These are phyloP conservation scores for Jacaranda copaia DNA, from an alignment of 257 asterid genomes.

Conservation along the genomic window DNA sequence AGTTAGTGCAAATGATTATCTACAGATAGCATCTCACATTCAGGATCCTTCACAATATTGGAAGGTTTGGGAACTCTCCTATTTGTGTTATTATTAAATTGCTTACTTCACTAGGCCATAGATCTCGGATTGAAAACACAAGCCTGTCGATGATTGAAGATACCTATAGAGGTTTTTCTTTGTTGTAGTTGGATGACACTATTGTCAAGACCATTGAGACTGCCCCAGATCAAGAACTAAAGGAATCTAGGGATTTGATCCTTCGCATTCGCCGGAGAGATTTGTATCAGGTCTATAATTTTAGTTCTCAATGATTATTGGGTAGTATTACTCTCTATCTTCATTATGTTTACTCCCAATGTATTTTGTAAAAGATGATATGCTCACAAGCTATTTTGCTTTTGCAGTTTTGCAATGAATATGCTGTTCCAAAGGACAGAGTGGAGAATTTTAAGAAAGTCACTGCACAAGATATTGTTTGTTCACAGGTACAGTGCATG, in stretches of 20 bases:
- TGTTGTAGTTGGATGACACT: slow-evolving; percentile 82
- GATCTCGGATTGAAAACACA: too few species aligned
- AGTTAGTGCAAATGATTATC: slow-evolving; percentile 75
- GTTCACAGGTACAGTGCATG: slow-evolving; percentile 76
- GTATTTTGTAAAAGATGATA: slow-evolving; percentile 13
- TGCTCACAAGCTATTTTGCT: slow-evolving; percentile 41
- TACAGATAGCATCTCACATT: slow-evolving; percentile 77
- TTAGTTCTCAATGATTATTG: background rate
- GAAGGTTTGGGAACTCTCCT: slow-evolving; percentile 68
- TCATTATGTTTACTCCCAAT: background rate
- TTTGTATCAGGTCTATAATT: slow-evolving; percentile 73
- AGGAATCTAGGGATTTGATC: slow-evolving; percentile 85
- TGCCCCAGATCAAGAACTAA: slow-evolving; percentile 72
- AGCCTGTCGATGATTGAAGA: too few species aligned
- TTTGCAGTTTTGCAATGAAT: slow-evolving; percentile 89
- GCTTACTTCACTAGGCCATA: slow-evolving; percentile 12
- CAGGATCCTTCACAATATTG: slow-evolving; percentile 87
- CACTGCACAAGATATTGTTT: slow-evolving; percentile 85
- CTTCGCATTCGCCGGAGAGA: slow-evolving; percentile 87
- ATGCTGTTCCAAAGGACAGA: slow-evolving; percentile 84
- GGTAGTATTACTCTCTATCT: background rate
- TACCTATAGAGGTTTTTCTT: slow-evolving; percentile 21
- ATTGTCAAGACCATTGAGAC: slow-evolving; percentile 90
- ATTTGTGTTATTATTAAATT: slow-evolving; percentile 26
- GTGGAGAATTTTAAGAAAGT: slow-evolving; percentile 79